Conservation (phyloP, 2,329 filamentous ascomycete genomes). For the Venturia effusa region DNA sequence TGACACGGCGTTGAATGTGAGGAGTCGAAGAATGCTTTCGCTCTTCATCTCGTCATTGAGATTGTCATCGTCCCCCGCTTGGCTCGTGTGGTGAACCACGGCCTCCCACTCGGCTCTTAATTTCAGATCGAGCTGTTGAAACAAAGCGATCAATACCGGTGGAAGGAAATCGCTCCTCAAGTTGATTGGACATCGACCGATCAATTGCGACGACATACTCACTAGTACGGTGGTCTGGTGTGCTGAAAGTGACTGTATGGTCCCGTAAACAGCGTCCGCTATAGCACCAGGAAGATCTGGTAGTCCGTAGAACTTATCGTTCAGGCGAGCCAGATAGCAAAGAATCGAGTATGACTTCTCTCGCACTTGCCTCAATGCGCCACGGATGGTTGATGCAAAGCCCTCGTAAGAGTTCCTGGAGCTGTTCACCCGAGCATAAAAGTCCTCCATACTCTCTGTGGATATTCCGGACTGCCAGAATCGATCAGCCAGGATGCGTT, state of each 20-base stretch:
- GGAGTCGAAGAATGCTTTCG: conserved; percentile 85
- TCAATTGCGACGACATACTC: conserved; percentile 76
- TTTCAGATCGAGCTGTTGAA: conserved; percentile 77
- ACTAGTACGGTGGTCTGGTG: conserved; percentile 93
- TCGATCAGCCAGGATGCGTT: conserved; percentile 77
- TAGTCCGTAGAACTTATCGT: conserved; percentile 85
- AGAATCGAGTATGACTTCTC: conserved; percentile 92
- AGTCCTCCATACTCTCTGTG: conserved; percentile 88
- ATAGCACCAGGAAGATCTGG: conserved; percentile 71
- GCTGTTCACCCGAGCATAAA: conserved; percentile 81
- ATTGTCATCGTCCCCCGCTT: conserved; percentile 58
- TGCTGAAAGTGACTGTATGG: conserved; percentile 72
- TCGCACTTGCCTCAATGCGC: conserved; percentile 76
- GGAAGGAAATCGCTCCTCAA: conserved; percentile 73
- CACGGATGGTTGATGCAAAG: conserved; percentile 84
- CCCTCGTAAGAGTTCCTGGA: conserved; percentile 87
- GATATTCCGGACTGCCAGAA: conserved; percentile 99
- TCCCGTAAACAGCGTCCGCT: conserved; percentile 71
- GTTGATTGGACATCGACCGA: conserved; percentile 81
- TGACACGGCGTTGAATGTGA: conserved; percentile 85
- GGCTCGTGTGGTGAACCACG: conserved; percentile 44
- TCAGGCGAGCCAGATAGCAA: conserved; percentile 82
- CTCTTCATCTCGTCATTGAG: conserved; percentile 96
- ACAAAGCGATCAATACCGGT: conserved; percentile 69
- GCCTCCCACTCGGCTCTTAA: conserved; percentile 79